A percentile compares a stretch with the other conserved stretches of the same genome.
These are phyloP conservation scores for Aurinia saxatilis DNA, from an alignment of 345 rosid genomes.

Conservation along the genomic window DNA sequence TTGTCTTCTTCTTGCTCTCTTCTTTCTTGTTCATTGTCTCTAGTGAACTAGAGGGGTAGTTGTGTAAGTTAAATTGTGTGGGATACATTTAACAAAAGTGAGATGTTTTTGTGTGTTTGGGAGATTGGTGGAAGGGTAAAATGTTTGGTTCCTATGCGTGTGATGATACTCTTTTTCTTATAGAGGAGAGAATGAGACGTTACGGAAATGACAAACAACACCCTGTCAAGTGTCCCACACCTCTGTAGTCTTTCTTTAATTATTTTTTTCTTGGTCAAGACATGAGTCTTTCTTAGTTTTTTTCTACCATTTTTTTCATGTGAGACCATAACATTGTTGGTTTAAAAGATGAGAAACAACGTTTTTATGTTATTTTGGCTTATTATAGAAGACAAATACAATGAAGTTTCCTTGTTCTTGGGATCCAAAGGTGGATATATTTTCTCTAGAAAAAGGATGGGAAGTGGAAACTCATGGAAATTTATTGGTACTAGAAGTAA, in stretches of 20 bases:
- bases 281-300: not conserved
- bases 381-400: no score
- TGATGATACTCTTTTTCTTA: slow-evolving; percentile 1
- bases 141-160: not conserved
- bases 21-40: slow-evolving; percentile 9
- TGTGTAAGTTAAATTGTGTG: not conserved
- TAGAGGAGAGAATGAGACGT: not conserved
- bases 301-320: no score
- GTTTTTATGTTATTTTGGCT: no score
- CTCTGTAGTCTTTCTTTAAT: not conserved
- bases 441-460: no score
- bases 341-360: no score
- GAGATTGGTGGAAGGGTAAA: not conserved
- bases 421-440: no score
- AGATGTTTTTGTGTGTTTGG: not conserved
- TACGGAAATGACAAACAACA: slow-evolving; percentile 3
- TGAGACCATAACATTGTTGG: no score
- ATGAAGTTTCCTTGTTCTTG: no score
- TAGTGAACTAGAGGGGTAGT: not conserved
- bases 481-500: no score
- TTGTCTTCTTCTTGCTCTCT: slow-evolving; percentile 5
- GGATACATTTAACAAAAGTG: slow-evolving; percentile 12
- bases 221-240: not conserved
- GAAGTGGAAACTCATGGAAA: no score
- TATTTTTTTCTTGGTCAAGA: not conserved